Evolutionary conservation across 371 early-diverging fungal genomes (phyloP).

Genomic region (Chytridium lagenaria): DNA sequence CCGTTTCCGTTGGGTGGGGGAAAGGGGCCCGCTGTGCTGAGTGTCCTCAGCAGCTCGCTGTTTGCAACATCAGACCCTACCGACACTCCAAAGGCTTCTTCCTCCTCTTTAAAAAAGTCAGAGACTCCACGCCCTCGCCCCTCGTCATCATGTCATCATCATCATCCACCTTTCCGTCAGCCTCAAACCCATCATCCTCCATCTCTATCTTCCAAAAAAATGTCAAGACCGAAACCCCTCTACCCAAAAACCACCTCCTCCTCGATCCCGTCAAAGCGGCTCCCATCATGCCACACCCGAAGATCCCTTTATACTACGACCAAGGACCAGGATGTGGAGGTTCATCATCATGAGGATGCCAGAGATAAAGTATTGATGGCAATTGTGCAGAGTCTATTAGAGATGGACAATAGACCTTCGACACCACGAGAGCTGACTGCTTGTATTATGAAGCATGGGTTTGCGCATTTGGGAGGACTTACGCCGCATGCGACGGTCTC

Average conservation of each 20-base stretch:
- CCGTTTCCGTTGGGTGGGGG: neutral
- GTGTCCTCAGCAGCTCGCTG: no score
- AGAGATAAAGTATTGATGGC: slow-evolving; percentile 84
- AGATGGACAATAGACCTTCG: slow-evolving; percentile 76
- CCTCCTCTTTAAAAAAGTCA: no score
- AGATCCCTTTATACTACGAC: neutral
- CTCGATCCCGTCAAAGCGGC: neutral
- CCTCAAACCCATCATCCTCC: no score
- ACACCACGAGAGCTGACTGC: slow-evolving; percentile 81
- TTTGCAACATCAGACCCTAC: no score
- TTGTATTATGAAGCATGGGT: slow-evolving; percentile 75
- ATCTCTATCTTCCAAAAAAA: no score
- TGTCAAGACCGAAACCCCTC: no score
- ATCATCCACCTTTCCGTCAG: no score
- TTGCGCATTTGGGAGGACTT: slow-evolving; percentile 67
- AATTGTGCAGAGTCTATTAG: slow-evolving; percentile 75
- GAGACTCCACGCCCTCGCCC: no score
- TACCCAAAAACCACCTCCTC: no score
- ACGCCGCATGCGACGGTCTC: slow-evolving; percentile 88
- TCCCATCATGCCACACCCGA: neutral
- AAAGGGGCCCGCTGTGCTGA: no score
- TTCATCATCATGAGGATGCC: slow-evolving; percentile 73
- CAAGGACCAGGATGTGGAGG: neutral
- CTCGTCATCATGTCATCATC: no score
- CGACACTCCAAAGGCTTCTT: no score